phyloP scores from a whole-genome alignment of 2,329 filamentous ascomycete genomes.

The Claviceps fusiformis region DNA sequence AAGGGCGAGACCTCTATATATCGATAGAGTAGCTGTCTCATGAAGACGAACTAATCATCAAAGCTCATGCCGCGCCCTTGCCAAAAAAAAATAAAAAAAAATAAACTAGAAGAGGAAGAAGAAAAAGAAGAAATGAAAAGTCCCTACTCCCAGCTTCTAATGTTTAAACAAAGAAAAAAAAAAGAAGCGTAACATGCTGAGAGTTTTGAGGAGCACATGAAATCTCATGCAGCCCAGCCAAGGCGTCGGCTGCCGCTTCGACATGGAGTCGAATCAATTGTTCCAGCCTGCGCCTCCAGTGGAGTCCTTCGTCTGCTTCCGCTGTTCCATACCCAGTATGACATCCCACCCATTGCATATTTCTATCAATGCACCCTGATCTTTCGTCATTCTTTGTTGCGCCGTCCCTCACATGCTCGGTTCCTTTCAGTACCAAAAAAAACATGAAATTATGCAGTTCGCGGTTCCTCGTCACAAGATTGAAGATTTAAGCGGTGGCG shows the following conservation, averaged over 20 bases:
- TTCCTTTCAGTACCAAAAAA: not conserved
- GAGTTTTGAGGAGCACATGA: not conserved
- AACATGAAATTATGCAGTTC: not conserved
- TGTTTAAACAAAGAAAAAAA: not conserved
- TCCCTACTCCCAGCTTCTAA: slow-evolving; percentile 1
- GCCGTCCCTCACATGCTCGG: not conserved
- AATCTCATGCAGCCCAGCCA: not conserved
- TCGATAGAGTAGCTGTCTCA: slow-evolving; percentile 1
- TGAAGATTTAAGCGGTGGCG: slow-evolving; percentile 1
- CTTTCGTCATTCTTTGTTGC: not conserved
- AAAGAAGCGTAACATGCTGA: not conserved
- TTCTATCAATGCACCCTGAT: not conserved
- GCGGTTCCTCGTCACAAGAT: not conserved
- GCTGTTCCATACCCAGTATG: not conserved
- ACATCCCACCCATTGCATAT: not conserved
- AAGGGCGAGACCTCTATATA: not conserved
- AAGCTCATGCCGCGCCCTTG: not conserved
- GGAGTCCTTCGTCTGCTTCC: not conserved
- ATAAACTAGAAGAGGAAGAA: too few species aligned
- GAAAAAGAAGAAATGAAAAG: too few species aligned
- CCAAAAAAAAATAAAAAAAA: not conserved
- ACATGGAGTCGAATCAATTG: not conserved
- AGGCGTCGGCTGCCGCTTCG: not conserved
- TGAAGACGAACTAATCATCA: not conserved
- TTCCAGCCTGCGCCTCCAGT: not conserved